Conservation (phyloP, 1,139 yeast species). For the Debaryomycetaceae sp. region DNA sequence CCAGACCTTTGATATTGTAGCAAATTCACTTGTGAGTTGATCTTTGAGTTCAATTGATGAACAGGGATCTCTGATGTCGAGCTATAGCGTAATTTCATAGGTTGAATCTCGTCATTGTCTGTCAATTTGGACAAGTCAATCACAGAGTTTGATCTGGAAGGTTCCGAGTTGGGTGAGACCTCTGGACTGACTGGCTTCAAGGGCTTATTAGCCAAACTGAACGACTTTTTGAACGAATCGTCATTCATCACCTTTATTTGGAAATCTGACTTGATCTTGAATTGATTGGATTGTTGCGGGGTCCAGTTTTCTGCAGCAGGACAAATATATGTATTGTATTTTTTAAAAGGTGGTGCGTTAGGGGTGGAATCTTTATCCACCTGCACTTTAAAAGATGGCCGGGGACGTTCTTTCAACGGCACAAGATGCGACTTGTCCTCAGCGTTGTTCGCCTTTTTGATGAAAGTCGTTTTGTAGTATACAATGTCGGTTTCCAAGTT, state of each 20-base stretch:
- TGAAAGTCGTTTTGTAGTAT: slow-evolving; percentile 45
- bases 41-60: slow-evolving; percentile 36
- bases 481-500: slow-evolving; percentile 44
- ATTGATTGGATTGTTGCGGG: slow-evolving; percentile 24
- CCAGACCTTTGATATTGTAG: slow-evolving; percentile 24
- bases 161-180: slow-evolving; percentile 43
- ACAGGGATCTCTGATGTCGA: slow-evolving; percentile 41
- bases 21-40: slow-evolving; percentile 37
- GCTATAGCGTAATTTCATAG: slow-evolving; percentile 40
- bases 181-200: slow-evolving; percentile 39
- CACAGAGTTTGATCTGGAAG: slow-evolving; percentile 41
- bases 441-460: slow-evolving; percentile 26
- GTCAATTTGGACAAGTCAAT: slow-evolving; percentile 38
- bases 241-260: slow-evolving; percentile 36
- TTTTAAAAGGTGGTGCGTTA: slow-evolving; percentile 10
- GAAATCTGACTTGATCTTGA: slow-evolving; percentile 32
- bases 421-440: slow-evolving; percentile 6
- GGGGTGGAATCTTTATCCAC: slow-evolving; percentile 6
- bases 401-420: slow-evolving; percentile 17
- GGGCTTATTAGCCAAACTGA: slow-evolving; percentile 31
- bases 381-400: slow-evolving; percentile 27
- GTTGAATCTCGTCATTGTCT: slow-evolving; percentile 36
- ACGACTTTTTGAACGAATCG: slow-evolving; percentile 35
- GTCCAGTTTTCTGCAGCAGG: slow-evolving; percentile 42
- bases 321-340: slow-evolving; percentile 26